Conservation (phyloP, 805 yeast genomes). For the Sporopachydermia quercuum region DNA sequence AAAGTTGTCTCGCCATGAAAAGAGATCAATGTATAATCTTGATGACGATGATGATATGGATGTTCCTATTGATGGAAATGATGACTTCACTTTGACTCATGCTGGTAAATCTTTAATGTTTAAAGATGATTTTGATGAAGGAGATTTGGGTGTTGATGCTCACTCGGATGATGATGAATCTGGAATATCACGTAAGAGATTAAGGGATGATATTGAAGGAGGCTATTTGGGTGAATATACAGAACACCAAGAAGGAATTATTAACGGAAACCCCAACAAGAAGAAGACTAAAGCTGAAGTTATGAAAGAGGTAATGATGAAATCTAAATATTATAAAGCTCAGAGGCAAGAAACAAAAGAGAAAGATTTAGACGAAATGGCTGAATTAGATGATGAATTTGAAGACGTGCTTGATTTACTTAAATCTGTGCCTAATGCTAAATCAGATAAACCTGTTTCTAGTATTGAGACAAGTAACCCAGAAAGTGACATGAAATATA, state of each 20-base stretch:
- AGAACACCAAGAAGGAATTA: too few relatives aligned
- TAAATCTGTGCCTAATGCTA: slow-evolving; percentile 9
- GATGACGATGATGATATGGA: slow-evolving; percentile 51
- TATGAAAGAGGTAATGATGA: slow-evolving; percentile 19
- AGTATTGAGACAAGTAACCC: slow-evolving; percentile 8
- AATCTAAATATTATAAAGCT: slow-evolving; percentile 20
- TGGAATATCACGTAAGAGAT: slow-evolving; percentile 6
- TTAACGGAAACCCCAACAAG: too few relatives aligned
- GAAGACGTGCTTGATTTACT: slow-evolving; percentile 12
- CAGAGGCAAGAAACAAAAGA: slow-evolving; percentile 24
- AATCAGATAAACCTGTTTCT: slow-evolving; percentile 6
- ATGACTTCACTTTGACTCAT: slow-evolving; percentile 48
- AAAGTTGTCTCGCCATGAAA: slow-evolving; percentile 46
- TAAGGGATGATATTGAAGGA: neutral
- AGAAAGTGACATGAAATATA: slow-evolving; percentile 18
- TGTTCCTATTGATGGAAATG: slow-evolving; percentile 25
- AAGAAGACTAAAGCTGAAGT: slow-evolving; percentile 19
- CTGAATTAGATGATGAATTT: slow-evolving; percentile 21
- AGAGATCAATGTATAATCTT: slow-evolving; percentile 50
- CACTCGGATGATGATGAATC: slow-evolving; percentile 23
- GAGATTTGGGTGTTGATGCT: slow-evolving; percentile 24
- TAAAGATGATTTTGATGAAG: slow-evolving; percentile 40
- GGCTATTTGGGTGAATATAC: neutral
- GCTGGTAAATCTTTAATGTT: slow-evolving; percentile 53
- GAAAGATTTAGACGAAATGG: slow-evolving; percentile 20